Conservation (phyloP, 2,329 filamentous ascomycete species). For the Pyrenophora graminea region DNA sequence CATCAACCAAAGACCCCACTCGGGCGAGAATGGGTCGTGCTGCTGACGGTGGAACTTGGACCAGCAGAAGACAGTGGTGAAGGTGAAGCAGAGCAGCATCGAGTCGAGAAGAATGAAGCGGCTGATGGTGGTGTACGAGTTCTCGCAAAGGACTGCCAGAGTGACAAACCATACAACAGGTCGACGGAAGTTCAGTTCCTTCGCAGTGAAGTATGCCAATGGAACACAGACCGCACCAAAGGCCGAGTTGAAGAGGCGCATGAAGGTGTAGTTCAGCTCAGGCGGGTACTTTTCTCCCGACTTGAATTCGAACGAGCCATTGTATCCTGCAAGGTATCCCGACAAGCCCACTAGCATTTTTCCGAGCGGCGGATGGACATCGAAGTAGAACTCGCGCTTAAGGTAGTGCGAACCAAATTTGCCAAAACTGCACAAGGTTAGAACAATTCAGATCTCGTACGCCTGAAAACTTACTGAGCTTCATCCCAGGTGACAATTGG, state of each 20-base stretch:
- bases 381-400: slow-evolving; percentile 99
- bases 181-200: slow-evolving; percentile 82
- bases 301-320: slow-evolving; percentile 99
- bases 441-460: slow-evolving; percentile 4
- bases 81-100: slow-evolving; percentile 98
- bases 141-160: slow-evolving; percentile 97
- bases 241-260: slow-evolving; percentile 95
- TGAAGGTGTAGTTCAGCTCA: slow-evolving; percentile 95
- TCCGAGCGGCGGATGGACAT: slow-evolving; percentile 91
- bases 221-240: slow-evolving; percentile 94
- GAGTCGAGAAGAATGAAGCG: slow-evolving; percentile 97
- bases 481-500: slow-evolving; percentile 78
- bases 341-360: slow-evolving; percentile 98
- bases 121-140: slow-evolving; percentile 98
- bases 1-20: slow-evolving; percentile 95
- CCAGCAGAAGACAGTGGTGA: slow-evolving; percentile 96
- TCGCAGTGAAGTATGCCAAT: slow-evolving; percentile 92
- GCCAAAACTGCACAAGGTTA: slow-evolving; percentile 68
- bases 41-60: slow-evolving; percentile 92
- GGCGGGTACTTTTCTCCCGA: slow-evolving; percentile 93
- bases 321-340: slow-evolving; percentile 95
- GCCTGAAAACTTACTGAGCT: slow-evolving; percentile 63
- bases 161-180: slow-evolving; percentile 93
- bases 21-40: slow-evolving; percentile 79
- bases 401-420: slow-evolving; percentile 99